These are phyloP conservation scores for Linanthus parryae DNA, from an alignment of 148 eudicot species.

Conservation along the genomic window DNA sequence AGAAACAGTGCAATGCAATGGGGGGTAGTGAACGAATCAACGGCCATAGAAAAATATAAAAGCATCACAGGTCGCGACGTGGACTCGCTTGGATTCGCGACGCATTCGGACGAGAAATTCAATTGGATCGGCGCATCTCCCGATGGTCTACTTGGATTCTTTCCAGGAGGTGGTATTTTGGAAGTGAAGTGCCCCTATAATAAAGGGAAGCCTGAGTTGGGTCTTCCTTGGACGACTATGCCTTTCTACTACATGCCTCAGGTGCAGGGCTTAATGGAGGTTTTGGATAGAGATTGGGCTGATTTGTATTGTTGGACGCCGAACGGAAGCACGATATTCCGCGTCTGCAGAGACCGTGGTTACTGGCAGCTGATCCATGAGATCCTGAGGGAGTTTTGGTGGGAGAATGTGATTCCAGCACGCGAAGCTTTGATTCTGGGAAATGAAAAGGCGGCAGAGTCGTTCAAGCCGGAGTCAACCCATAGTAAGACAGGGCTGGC, in stretches of 20 bases:
- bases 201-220: constrained; percentile 70
- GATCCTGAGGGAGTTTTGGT: constrained; percentile 82
- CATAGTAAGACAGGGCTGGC: constrained; percentile 63
- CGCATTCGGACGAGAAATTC: constrained; percentile 57
- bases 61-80: constrained; percentile 78
- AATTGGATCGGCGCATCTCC: constrained; percentile 93
- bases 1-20: constrained; percentile 68
- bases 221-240: constrained; percentile 70
- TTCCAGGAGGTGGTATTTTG: constrained; percentile 62
- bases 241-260: constrained; percentile 99
- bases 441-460: constrained; percentile 47
- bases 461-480: constrained; percentile 53
- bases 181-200: constrained; percentile 90
- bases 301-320: constrained; percentile 95
- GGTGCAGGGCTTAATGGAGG: constrained; percentile 95
- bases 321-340: constrained; percentile 72
- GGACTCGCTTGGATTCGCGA: constrained; percentile 62
- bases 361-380: constrained; percentile 80
- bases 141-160: constrained; percentile 70
- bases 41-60: constrained; percentile 69
- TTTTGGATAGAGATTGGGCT: constrained; percentile 64
- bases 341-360: constrained; percentile 54
- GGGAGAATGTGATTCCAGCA: constrained; percentile 88
- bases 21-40: constrained; percentile 72
- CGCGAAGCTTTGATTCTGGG: constrained; percentile 51